Conservation (phyloP, 305 asterid species). For the Fraxinus dipetala region DNA sequence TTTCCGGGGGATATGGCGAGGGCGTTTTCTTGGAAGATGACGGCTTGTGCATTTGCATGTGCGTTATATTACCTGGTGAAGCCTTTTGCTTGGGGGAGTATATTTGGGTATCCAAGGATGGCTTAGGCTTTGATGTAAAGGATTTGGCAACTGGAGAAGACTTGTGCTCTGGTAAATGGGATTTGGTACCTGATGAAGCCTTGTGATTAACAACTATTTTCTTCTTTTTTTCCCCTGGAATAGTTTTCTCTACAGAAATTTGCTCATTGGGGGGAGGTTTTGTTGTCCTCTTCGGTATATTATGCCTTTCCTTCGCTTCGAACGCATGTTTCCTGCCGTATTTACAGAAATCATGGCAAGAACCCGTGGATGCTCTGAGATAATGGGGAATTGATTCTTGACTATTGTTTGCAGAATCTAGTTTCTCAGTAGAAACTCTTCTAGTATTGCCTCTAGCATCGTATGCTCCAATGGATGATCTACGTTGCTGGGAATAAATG, state of each 20-base stretch:
- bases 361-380: conserved; percentile 82
- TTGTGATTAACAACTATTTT: conserved; percentile 21
- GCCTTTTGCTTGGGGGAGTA: not conserved
- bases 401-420: conserved; percentile 27
- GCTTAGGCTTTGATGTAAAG: not conserved
- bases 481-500: conserved; percentile 23
- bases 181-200: not conserved
- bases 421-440: conserved; percentile 45
- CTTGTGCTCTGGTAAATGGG: not conserved
- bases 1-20: conserved; percentile 52
- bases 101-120: not conserved
- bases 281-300: conserved; percentile 32
- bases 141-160: not conserved
- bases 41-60: not conserved
- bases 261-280: conserved; percentile 32
- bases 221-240: not conserved
- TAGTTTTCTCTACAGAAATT: not conserved
- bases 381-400: conserved; percentile 49
- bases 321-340: conserved; percentile 49
- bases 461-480: conserved; percentile 39
- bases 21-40: conserved; percentile 13
- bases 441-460: conserved; percentile 26
- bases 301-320: conserved; percentile 47
- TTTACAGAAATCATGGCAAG: conserved; percentile 92
- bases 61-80: not conserved